Conservation (phyloP, 345 rosid genomes). For the Excoecaria agallocha region DNA sequence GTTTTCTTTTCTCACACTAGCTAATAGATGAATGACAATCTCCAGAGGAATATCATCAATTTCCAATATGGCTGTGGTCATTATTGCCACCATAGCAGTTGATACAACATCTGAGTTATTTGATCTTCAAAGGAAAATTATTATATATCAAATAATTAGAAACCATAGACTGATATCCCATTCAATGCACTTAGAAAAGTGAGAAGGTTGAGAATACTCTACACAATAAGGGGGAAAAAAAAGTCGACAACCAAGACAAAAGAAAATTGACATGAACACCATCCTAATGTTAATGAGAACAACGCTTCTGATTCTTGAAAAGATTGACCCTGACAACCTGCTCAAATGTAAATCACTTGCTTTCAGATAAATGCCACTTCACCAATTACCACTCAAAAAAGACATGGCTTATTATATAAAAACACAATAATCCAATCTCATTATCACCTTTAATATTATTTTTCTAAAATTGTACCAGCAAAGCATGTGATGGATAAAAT, state of each 20-base stretch:
- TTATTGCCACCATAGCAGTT: slow-evolving; percentile 14
- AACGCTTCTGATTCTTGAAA: background rate
- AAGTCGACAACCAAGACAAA: background rate
- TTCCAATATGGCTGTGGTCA: slow-evolving; percentile 13
- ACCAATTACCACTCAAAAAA: background rate
- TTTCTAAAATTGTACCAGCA: background rate
- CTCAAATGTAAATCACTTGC: background rate
- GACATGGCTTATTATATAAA: background rate
- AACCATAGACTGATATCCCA: background rate
- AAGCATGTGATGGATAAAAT: too few species aligned
- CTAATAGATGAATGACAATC: slow-evolving; percentile 7
- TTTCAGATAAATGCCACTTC: background rate
- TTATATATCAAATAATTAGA: background rate
- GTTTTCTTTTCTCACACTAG: slow-evolving; percentile 16
- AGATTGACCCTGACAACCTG: background rate
- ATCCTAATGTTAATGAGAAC: background rate
- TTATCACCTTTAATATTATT: background rate
- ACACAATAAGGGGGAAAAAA: background rate
- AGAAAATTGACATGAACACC: background rate
- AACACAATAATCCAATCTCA: background rate
- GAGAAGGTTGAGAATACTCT: background rate
- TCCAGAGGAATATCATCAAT: slow-evolving; percentile 16
- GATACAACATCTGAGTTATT: slow-evolving; percentile 10
- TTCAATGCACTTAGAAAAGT: background rate
- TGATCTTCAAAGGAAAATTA: slow-evolving; percentile 5